These are phyloP conservation scores for Plasmodium chabaudi DNA, from an alignment of 169 alveolate species.

Conservation along the genomic window DNA sequence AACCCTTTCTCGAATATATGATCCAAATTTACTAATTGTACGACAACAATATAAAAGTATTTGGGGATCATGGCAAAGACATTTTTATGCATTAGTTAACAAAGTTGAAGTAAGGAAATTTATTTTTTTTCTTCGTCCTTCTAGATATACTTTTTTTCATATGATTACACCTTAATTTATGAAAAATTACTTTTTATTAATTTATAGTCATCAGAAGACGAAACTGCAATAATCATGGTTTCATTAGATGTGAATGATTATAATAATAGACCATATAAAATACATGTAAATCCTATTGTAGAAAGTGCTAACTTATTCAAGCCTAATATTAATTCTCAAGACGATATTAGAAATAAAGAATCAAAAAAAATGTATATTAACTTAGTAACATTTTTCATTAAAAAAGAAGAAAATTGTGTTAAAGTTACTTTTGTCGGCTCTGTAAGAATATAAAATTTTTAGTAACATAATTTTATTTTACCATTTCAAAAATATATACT, in stretches of 20 bases:
- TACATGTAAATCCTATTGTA: constrained; percentile 23
- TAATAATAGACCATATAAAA: constrained; percentile 7
- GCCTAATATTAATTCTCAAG: constrained; percentile 51
- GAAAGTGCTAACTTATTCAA: constrained; percentile 26
- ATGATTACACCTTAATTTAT: not conserved
- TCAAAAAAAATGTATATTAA: too few species aligned
- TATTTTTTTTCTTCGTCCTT: constrained; percentile 7
- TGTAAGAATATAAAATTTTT: too few species aligned
- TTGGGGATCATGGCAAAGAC: constrained; percentile 35
- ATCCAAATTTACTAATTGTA: constrained; percentile 29
- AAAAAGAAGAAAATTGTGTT: too few species aligned
- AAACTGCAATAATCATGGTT: constrained; percentile 27
- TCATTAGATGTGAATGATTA: constrained; percentile 47
- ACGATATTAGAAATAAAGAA: constrained; percentile 7
- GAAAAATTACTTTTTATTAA: not conserved
- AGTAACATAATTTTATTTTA: too few species aligned
- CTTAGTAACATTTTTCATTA: too few species aligned
- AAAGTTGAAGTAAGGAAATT: constrained; percentile 24
- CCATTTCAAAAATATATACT: too few species aligned
- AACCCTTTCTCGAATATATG: constrained; percentile 26
- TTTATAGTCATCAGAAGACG: constrained; percentile 19
- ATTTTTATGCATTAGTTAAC: constrained; percentile 40
- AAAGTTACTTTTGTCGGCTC: too few species aligned
- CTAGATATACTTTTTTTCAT: not conserved
- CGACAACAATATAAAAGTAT: constrained; percentile 56